A percentile compares a stretch with the other conserved stretches of the same genome.
These are phyloP conservation scores for Verticillium dahliae DNA, from an alignment of 2,329 filamentous ascomycete genomes.

Conservation along the genomic window DNA sequence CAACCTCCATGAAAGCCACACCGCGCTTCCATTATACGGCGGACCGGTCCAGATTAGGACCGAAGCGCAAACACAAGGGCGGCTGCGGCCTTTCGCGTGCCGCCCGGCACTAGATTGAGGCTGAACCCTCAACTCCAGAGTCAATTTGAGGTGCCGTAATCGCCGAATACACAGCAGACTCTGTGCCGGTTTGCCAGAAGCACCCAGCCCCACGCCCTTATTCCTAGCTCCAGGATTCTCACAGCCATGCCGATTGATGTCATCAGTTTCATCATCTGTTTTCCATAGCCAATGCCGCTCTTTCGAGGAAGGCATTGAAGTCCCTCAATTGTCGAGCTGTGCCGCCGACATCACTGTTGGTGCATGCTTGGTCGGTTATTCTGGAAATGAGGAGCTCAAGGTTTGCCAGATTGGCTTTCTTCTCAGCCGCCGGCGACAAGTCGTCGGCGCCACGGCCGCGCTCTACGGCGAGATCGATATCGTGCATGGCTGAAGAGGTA, in stretches of 20 bases:
- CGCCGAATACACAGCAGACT: neutral
- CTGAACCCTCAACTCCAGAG: neutral
- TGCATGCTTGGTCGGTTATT: constrained; percentile 47
- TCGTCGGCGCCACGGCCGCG: constrained; percentile 42
- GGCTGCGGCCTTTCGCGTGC: neutral
- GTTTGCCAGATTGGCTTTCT: constrained; percentile 45
- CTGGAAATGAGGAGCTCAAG: constrained; percentile 51
- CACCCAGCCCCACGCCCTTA: neutral
- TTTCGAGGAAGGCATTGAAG: constrained; percentile 59
- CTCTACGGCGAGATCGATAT: constrained; percentile 52
- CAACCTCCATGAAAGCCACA: neutral
- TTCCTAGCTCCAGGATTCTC: neutral
- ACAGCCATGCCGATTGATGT: neutral
- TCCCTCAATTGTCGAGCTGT: constrained; percentile 49
- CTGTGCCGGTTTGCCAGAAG: neutral
- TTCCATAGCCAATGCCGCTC: constrained; percentile 52
- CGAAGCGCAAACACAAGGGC: neutral
- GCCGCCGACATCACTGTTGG: constrained; percentile 40
- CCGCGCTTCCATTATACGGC: neutral
- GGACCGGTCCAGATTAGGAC: neutral
- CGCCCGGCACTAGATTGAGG: neutral
- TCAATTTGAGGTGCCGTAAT: neutral
- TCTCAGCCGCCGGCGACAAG: constrained; percentile 36
- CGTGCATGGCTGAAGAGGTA: constrained; percentile 53
- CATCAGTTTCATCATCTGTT: neutral